A percentile compares a stretch with the other conserved stretches of the same genome.
Evolutionary conservation across 208 protist species (phyloP).

Genomic region (Trypanosoma brucei): DNA sequence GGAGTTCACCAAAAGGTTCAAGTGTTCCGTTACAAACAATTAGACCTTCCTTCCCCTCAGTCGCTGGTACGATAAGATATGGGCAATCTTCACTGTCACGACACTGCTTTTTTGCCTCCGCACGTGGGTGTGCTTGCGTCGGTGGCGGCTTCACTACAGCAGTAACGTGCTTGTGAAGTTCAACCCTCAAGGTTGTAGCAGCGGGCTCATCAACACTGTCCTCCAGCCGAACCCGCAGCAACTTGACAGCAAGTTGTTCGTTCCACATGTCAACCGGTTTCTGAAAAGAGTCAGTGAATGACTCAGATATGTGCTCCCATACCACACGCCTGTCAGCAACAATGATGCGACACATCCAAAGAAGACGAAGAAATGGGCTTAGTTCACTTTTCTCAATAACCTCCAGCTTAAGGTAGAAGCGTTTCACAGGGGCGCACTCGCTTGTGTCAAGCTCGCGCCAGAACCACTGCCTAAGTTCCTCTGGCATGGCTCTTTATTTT

Average conservation of each 20-base stretch:
- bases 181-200: conserved; percentile 10
- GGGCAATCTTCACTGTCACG: not conserved
- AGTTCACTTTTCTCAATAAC: not conserved
- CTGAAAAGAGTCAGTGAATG: conserved; percentile 30
- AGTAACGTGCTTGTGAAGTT: conserved; percentile 37
- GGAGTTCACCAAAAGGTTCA: conserved; percentile 44
- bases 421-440: conserved; percentile 51
- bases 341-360: conserved; percentile 51
- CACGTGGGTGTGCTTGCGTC: not conserved
- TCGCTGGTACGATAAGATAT: conserved; percentile 9
- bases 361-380: conserved; percentile 17
- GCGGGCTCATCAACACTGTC: not conserved
- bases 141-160: conserved; percentile 36
- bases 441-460: conserved; percentile 34
- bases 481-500: not conserved
- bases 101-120: not conserved
- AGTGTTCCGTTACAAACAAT: conserved; percentile 53
- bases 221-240: conserved; percentile 39
- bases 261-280: conserved; percentile 59
- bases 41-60: conserved; percentile 54
- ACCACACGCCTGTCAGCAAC: conserved; percentile 60
- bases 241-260: conserved; percentile 81
- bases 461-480: conserved; percentile 32
- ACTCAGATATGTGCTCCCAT: conserved; percentile 57
- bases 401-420: conserved; percentile 31